A percentile compares a stretch with the other conserved stretches of the same genome.
Evolutionary conservation across 164 flowering plant genomes (phyloP).

Genomic region (Nymphaea thermarum): DNA sequence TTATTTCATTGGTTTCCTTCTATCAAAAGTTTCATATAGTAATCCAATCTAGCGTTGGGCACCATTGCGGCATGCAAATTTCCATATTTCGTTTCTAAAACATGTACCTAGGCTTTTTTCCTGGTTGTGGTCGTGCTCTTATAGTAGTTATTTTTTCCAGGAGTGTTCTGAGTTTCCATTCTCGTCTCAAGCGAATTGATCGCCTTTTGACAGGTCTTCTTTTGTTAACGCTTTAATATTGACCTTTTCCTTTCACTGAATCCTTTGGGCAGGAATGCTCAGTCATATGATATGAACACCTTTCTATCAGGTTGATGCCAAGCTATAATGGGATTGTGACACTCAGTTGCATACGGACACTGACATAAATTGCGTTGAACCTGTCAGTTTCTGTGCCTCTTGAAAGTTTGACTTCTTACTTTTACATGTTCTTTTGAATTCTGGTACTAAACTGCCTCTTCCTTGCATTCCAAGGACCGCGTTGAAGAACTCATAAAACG

Average conservation of each 20-base stretch:
- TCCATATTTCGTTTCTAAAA: neutral
- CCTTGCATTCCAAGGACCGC: slow-evolving; percentile 41
- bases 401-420: slow-evolving; percentile 26
- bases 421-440: neutral
- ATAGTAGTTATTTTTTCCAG: slow-evolving; percentile 17
- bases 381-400: slow-evolving; percentile 60
- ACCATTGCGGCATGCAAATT: too few relatives aligned
- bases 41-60: too few relatives aligned
- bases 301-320: slow-evolving; percentile 71
- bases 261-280: too few relatives aligned
- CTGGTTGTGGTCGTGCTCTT: neutral
- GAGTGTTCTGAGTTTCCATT: slow-evolving; percentile 52
- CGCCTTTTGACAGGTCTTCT: slow-evolving; percentile 72
- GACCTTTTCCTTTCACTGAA: neutral
- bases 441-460: neutral
- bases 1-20: neutral
- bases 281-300: too few relatives aligned
- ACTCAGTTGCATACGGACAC: slow-evolving; percentile 73
- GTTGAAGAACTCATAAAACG: slow-evolving; percentile 62
- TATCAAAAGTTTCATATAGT: neutral
- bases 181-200: slow-evolving; percentile 89
- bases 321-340: slow-evolving; percentile 90
- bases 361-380: slow-evolving; percentile 70
- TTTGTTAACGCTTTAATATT: neutral
- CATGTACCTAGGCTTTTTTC: neutral